Percentiles rank a stretch among this genome's conserved stretches.
Evolutionary conservation across 2,329 filamentous ascomycete species (phyloP).

Genomic region (Talaromyces sp.): DNA sequence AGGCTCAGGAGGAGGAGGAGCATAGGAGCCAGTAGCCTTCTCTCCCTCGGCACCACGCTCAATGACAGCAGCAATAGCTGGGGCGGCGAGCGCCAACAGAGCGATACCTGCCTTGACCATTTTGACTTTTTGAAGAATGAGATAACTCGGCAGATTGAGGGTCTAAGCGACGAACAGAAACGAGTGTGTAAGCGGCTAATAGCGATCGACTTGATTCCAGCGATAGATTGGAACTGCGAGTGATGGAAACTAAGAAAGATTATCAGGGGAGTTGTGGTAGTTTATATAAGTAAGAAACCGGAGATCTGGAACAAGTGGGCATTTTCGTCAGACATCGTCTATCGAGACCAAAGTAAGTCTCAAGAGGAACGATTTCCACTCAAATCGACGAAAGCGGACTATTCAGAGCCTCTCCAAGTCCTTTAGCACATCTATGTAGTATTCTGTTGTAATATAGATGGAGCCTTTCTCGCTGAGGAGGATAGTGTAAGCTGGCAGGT

Average conservation of each 20-base stretch:
- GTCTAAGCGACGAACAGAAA: slow-evolving; percentile 21
- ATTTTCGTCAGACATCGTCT: neutral
- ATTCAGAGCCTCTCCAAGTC: neutral
- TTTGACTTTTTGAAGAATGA: slow-evolving; percentile 20
- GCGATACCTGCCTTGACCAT: slow-evolving; percentile 37
- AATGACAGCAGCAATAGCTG: slow-evolving; percentile 35
- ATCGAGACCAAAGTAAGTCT: neutral
- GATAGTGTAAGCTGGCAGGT: neutral
- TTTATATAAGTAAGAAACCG: slow-evolving; percentile 16
- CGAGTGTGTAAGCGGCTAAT: slow-evolving; percentile 22
- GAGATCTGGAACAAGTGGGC: neutral
- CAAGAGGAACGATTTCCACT: neutral
- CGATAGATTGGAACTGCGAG: slow-evolving; percentile 11
- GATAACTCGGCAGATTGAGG: slow-evolving; percentile 4
- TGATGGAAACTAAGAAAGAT: neutral
- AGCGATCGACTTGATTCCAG: slow-evolving; percentile 16
- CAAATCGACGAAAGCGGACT: slow-evolving; percentile 15
- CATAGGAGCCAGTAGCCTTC: slow-evolving; percentile 11
- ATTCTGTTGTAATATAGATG: slow-evolving; percentile 1
- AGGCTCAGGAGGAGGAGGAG: slow-evolving; percentile 10
- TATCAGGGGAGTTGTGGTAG: neutral
- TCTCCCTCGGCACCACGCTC: slow-evolving; percentile 20
- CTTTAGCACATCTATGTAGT: slow-evolving; percentile 12
- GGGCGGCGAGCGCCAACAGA: slow-evolving; percentile 35
- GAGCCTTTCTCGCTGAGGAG: neutral